Percentiles rank a stretch among this genome's conserved stretches.
These are phyloP conservation scores for Hirsutella thompsonii DNA, from an alignment of 2,329 filamentous ascomycete species.

Conservation along the genomic window DNA sequence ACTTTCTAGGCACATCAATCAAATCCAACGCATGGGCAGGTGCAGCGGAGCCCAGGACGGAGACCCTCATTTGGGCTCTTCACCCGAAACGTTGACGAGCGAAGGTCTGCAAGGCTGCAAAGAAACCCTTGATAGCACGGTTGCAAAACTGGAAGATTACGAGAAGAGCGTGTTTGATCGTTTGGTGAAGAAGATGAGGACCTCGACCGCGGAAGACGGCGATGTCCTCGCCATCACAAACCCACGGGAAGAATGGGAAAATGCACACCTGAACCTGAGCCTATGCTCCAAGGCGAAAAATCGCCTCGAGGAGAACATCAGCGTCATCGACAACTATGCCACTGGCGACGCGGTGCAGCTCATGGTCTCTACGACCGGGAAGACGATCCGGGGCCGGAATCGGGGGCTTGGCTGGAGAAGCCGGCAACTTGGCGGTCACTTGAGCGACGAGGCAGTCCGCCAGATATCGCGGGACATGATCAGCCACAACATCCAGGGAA, in stretches of 20 bases:
- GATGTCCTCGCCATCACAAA: neutral
- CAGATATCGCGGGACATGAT: conserved; percentile 3
- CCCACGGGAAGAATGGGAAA: neutral
- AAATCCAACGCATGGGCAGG: neutral
- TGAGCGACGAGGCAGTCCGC: conserved; percentile 3
- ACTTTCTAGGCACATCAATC: neutral
- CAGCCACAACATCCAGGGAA: neutral
- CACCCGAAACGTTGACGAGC: neutral
- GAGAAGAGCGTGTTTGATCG: neutral
- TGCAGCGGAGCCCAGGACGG: neutral
- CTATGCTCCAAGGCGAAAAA: neutral
- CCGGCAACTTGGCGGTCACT: conserved; percentile 6
- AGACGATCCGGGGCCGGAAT: conserved; percentile 6
- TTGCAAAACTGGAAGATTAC: neutral
- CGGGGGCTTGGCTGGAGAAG: conserved; percentile 4
- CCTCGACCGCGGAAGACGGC: neutral
- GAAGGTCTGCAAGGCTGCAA: neutral
- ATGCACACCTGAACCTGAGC: neutral
- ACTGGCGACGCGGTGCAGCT: conserved; percentile 7
- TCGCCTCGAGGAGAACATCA: conserved; percentile 5
- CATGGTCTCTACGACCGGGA: conserved; percentile 7
- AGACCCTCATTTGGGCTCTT: neutral
- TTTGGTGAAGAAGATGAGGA: neutral
- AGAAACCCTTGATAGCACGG: neutral
- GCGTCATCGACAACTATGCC: conserved; percentile 7